Base-by-base conservation (phyloP, 352 stramenopile genomes). In the Globisporangium perplexum region DNA sequence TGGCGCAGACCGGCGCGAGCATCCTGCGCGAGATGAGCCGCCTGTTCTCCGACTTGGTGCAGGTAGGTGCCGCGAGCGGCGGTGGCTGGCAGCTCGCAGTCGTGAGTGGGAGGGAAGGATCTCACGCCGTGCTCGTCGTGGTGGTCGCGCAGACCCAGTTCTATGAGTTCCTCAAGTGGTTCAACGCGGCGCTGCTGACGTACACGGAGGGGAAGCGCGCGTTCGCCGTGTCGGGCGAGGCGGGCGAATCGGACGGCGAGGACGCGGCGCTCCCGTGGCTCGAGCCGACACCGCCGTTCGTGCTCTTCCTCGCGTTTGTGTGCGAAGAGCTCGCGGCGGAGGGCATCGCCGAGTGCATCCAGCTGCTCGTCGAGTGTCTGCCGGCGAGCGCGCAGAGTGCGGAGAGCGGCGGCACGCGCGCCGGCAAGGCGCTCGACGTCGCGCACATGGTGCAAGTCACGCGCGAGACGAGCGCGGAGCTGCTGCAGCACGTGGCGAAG, bases 101-200 rank as follows among this genome's bases (percentile, higher is more conserved):
- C n/a, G n/a, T n/a, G n/a, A n/a, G n/a, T n/a, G n/a, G n/a, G n/a
- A n/a, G n/a, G n/a, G n/a, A n/a, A n/a, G n/a, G n/a, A n/a, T n/a
- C n/a, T n/a, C n/a, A n/a, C n/a, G n/a, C n/a, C n/a, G n/a, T n/a
- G n/a, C n/a, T n/a, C n/a, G n/a, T n/a, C n/a, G n/a, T n/a, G n/a
- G n/a, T n/a, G n/a, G n/a, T 51, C 17, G 47, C 36, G 8, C 55
- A 86, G 71, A 72, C 62, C 5, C 77, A 90, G 62, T 90, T 94
- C 50, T 90, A 88, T 59, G 60, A 77, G 41, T 92, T 90, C 46
- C 53, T 94, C 2, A 84, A 85, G 54, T 94, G 83, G 83, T 89
- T 92, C 47, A 92, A 89, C 50, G 50, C 52, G 7, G 65, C 74
- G 0, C 57, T 85, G 45, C 52, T 89, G 15, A 72, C 68, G 57